Evolutionary conservation across 2,329 filamentous ascomycete species (phyloP).

Genomic region (Neodidymelliopsis sp.): DNA sequence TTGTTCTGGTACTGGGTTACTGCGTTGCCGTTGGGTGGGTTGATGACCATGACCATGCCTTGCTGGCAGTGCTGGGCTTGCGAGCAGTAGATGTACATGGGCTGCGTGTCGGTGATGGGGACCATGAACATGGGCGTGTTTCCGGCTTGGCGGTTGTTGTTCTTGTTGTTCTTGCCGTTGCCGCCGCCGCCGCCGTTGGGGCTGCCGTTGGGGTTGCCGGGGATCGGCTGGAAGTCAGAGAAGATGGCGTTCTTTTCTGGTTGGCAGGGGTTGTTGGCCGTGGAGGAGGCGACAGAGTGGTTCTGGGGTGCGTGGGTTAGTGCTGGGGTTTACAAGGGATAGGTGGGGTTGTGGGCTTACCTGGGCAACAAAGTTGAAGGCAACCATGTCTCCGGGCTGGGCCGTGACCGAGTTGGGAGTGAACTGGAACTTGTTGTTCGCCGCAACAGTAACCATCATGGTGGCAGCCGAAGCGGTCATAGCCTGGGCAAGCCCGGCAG

Average conservation of each 20-base stretch:
- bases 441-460: conserved; percentile 41
- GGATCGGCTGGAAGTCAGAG: conserved; percentile 39
- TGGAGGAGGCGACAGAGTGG: conserved; percentile 38
- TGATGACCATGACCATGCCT: conserved; percentile 78
- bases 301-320: conserved; percentile 22
- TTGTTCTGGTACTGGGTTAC: conserved; percentile 33
- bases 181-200: conserved; percentile 23
- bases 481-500: conserved; percentile 33
- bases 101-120: conserved; percentile 57
- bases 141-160: conserved; percentile 31
- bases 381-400: conserved; percentile 38
- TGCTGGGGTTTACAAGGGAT: neutral
- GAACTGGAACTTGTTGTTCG: conserved; percentile 42
- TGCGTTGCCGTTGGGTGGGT: conserved; percentile 51
- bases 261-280: conserved; percentile 35
- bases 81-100: conserved; percentile 80
- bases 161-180: conserved; percentile 24
- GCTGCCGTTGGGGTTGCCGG: conserved; percentile 25
- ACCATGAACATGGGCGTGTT: conserved; percentile 40
- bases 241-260: conserved; percentile 37
- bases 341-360: conserved; percentile 8
- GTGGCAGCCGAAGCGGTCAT: conserved; percentile 36
- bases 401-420: conserved; percentile 37
- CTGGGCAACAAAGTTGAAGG: conserved; percentile 36
- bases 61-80: conserved; percentile 72